Conservation (phyloP, 176 grass and related monocot genomes). For the Aegilops tauschii region DNA sequence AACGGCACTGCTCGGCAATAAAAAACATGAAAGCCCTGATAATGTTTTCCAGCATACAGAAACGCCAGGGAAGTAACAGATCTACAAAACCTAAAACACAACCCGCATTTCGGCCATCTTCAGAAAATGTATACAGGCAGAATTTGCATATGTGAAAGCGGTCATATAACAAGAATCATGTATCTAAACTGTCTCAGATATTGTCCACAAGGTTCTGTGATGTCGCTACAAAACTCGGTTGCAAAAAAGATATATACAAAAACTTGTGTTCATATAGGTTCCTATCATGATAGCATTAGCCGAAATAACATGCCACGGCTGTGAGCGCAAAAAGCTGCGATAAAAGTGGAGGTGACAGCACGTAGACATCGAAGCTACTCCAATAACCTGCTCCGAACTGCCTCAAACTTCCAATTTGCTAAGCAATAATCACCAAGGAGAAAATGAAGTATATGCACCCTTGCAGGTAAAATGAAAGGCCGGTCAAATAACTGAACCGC, state of each 20-base stretch:
- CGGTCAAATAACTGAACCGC: background rate
- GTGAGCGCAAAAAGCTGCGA: background rate
- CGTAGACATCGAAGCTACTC: background rate
- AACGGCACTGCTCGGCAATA: too few species aligned
- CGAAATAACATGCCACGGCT: background rate
- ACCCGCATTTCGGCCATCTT: background rate
- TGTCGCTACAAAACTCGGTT: background rate
- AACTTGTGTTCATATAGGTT: slow-evolving; percentile 7
- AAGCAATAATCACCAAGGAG: background rate
- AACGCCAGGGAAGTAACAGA: background rate
- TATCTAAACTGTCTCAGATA: slow-evolving; percentile 10
- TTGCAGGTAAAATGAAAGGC: background rate
- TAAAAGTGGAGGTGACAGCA: background rate
- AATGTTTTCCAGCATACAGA: background rate
- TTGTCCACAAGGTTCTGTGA: background rate
- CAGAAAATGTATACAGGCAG: background rate
- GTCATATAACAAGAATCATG: slow-evolving; percentile 7
- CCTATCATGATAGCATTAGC: background rate
- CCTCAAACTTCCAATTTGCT: background rate
- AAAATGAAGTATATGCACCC: background rate
- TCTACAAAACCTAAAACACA: background rate
- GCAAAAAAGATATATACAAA: slow-evolving; percentile 13
- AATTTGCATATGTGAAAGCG: background rate
- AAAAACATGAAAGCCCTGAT: too few species aligned
- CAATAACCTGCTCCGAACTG: background rate